A percentile compares a stretch with the other conserved stretches of the same genome.
phyloP scores from a whole-genome alignment of 331 rosid species.

The Malus hybrid region DNA sequence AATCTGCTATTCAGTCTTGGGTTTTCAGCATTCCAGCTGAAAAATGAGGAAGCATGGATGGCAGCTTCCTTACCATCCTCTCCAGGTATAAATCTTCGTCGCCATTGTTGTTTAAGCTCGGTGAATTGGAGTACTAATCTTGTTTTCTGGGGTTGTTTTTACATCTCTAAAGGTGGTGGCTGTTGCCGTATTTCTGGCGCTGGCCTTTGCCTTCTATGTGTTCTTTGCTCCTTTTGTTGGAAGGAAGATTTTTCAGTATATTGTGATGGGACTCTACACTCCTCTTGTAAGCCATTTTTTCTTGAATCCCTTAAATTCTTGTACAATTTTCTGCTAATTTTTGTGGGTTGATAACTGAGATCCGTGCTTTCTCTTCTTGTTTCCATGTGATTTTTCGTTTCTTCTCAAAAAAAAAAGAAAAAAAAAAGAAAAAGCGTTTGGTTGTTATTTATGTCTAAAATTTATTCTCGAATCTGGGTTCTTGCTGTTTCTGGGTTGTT shows the following conservation, averaged over 20 bases:
- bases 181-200: slow-evolving; percentile 88
- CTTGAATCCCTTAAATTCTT: background rate
- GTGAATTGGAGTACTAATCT: background rate
- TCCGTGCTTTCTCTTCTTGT: slow-evolving; percentile 30
- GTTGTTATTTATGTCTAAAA: background rate
- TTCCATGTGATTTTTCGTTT: slow-evolving; percentile 26
- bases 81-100: slow-evolving; percentile 49
- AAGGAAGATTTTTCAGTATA: slow-evolving; percentile 69
- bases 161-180: slow-evolving; percentile 75
- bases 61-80: slow-evolving; percentile 96
- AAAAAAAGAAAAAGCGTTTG: too few relatives aligned
- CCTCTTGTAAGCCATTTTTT: slow-evolving; percentile 62
- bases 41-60: slow-evolving; percentile 95
- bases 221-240: slow-evolving; percentile 38
- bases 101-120: background rate
- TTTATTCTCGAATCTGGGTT: slow-evolving; percentile 18
- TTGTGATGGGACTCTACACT: slow-evolving; percentile 82
- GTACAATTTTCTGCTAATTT: background rate
- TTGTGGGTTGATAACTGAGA: slow-evolving; percentile 37
- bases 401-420: too few relatives aligned
- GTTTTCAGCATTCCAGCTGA: slow-evolving; percentile 19
- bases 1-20: slow-evolving; percentile 2
- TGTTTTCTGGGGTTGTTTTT: background rate
- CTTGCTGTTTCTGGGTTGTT: slow-evolving; percentile 2
- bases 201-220: slow-evolving; percentile 85